Evolutionary conservation across 176 grass and related monocot genomes (phyloP).

Genomic region (Hordeum vulgare): DNA sequence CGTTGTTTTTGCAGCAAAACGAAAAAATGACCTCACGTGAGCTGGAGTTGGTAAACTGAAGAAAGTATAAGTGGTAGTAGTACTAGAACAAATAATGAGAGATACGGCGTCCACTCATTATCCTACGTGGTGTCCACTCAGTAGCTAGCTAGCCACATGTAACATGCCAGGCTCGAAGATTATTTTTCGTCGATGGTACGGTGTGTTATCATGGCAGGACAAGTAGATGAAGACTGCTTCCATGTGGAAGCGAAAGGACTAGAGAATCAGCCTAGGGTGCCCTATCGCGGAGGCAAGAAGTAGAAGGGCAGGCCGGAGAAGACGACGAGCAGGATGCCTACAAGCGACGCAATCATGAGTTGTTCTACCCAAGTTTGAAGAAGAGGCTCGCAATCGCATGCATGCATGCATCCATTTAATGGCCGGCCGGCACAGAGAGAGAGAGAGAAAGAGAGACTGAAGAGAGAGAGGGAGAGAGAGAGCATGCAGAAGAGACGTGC

Average conservation of each 20-base stretch:
- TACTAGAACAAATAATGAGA: neutral
- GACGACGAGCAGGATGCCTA: conserved; percentile 29
- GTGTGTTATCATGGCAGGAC: neutral
- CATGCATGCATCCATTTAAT: conserved; percentile 7
- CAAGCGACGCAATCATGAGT: conserved; percentile 34
- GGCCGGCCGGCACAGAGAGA: neutral
- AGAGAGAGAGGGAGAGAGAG: neutral
- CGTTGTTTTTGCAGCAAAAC: too few relatives aligned
- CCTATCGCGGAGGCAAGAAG: conserved; percentile 11
- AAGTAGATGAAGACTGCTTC: neutral
- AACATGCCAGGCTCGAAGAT: neutral
- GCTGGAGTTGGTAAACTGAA: neutral
- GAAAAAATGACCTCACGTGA: neutral
- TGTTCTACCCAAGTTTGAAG: neutral
- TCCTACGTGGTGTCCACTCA: neutral
- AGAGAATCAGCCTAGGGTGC: neutral
- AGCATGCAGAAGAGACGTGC: neutral
- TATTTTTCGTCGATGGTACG: neutral
- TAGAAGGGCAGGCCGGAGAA: neutral
- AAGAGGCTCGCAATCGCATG: neutral
- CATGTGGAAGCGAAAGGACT: neutral
- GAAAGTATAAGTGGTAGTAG: neutral
- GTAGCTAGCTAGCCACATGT: neutral
- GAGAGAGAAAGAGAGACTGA: neutral
- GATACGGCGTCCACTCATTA: neutral